Evolutionary conservation across 164 flowering plant species (phyloP).

Genomic region (Euptelea pleiosperma): DNA sequence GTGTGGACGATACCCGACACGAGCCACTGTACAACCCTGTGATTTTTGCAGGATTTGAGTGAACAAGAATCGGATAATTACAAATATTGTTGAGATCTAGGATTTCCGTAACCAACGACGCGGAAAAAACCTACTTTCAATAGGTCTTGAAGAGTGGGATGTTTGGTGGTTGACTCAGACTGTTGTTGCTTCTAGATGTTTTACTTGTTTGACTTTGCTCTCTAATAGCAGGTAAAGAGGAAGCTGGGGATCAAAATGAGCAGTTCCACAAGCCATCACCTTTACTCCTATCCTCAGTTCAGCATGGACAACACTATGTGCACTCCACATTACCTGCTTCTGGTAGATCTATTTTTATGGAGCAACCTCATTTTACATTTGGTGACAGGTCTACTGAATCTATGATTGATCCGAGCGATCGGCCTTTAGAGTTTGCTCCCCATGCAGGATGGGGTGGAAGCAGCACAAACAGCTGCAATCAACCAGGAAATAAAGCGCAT

Average conservation of each 20-base stretch:
- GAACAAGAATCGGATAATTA: too few relatives aligned
- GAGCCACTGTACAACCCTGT: too few relatives aligned
- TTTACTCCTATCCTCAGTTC: slow-evolving; percentile 28
- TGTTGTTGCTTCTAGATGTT: not conserved
- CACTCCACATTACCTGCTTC: slow-evolving; percentile 33
- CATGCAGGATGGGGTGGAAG: slow-evolving; percentile 79
- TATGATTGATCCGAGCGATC: slow-evolving; percentile 44
- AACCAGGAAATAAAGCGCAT: slow-evolving; percentile 92
- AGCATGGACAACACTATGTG: slow-evolving; percentile 34
- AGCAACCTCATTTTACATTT: slow-evolving; percentile 37
- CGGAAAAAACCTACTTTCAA: too few relatives aligned
- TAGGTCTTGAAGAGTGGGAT: slow-evolving; percentile 10
- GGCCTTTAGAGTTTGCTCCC: slow-evolving; percentile 53
- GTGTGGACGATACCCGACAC: too few relatives aligned
- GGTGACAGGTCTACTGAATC: slow-evolving; percentile 36
- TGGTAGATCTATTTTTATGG: slow-evolving; percentile 32
- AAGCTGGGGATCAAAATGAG: slow-evolving; percentile 29
- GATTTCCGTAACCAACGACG: too few relatives aligned
- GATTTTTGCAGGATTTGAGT: too few relatives aligned
- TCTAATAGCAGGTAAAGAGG: slow-evolving; percentile 46
- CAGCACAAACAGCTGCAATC: slow-evolving; percentile 73
- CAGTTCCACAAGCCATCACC: slow-evolving; percentile 22
- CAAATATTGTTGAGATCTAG: too few relatives aligned
- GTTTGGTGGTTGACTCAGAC: slow-evolving; percentile 10
- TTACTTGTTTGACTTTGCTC: slow-evolving; percentile 22